Percentiles rank a stretch among this genome's conserved stretches.
Conservation (phyloP, 169 alveolate species). For the Theileria orientalis region DNA sequence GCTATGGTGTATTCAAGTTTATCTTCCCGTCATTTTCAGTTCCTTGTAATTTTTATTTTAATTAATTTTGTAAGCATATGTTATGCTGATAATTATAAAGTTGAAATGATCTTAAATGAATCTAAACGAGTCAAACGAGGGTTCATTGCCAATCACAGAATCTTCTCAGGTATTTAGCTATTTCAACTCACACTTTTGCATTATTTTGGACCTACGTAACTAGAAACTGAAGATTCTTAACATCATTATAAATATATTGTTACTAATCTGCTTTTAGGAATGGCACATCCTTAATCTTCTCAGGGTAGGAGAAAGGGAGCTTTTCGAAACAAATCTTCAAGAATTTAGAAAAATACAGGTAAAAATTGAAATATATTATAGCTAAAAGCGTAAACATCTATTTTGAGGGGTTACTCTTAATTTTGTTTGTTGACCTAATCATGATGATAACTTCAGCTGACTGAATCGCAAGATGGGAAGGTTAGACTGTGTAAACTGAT, state of each 20-base stretch:
- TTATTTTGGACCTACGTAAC: background rate
- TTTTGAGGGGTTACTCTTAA: background rate
- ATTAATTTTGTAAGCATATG: background rate
- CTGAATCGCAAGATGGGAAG: slow-evolving; percentile 55
- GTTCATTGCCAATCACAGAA: background rate
- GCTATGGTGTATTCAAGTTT: slow-evolving; percentile 7
- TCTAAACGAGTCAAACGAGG: background rate
- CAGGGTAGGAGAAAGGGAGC: slow-evolving; percentile 39
- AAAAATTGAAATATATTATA: background rate
- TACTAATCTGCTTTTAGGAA: slow-evolving; percentile 31
- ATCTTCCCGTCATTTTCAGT: too few species aligned
- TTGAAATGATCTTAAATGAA: background rate
- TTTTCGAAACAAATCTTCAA: slow-evolving; percentile 54
- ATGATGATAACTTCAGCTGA: slow-evolving; percentile 13
- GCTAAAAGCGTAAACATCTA: background rate
- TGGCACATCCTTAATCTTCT: slow-evolving; percentile 50
- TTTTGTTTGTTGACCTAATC: background rate
- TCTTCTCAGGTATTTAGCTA: slow-evolving; percentile 14
- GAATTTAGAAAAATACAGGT: slow-evolving; percentile 59
- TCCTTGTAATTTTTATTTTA: background rate
- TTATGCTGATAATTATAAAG: background rate
- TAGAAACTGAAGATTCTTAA: background rate
- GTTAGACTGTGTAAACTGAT: slow-evolving; percentile 47
- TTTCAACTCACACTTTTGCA: background rate
- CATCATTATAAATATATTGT: background rate